These are phyloP conservation scores for Cercospora sp. DNA, from an alignment of 2,329 filamentous ascomycete species.

Conservation along the genomic window DNA sequence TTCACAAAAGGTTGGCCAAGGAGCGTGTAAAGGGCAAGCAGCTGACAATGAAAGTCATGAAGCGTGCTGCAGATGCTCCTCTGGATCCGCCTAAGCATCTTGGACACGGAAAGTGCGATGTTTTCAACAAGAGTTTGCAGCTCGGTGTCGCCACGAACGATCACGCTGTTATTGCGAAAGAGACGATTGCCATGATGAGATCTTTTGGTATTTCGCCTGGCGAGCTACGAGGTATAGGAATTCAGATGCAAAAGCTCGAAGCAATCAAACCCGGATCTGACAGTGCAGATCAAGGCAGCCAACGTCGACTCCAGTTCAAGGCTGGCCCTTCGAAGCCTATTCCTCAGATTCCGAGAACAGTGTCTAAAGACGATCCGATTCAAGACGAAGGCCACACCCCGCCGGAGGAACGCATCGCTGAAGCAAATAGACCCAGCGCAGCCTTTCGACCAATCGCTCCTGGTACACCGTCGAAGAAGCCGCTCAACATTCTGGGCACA, in stretches of 20 bases:
- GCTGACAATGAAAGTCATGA: conserved; percentile 93
- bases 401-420: conserved; percentile 32
- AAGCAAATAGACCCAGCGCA: conserved; percentile 37
- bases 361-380: conserved; percentile 43
- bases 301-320: conserved; percentile 75
- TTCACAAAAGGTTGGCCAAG: conserved; percentile 76
- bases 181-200: conserved; percentile 80
- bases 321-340: conserved; percentile 46
- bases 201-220: conserved; percentile 83
- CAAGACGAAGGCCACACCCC: conserved; percentile 48
- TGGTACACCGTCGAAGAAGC: conserved; percentile 58
- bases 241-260: conserved; percentile 92
- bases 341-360: conserved; percentile 5
- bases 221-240: conserved; percentile 86
- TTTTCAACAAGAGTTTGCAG: conserved; percentile 80
- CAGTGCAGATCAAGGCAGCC: conserved; percentile 67
- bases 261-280: conserved; percentile 63
- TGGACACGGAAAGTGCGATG: conserved; percentile 92
- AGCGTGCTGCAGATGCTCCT: conserved; percentile 79
- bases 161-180: conserved; percentile 69
- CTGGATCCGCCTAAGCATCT: conserved; percentile 90
- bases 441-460: conserved; percentile 38
- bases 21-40: conserved; percentile 85
- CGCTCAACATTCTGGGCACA: conserved; percentile 78
- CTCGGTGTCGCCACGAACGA: conserved; percentile 84